phyloP scores from a whole-genome alignment of 768 basidiomycete species.

The Lactifluus pinguis region DNA sequence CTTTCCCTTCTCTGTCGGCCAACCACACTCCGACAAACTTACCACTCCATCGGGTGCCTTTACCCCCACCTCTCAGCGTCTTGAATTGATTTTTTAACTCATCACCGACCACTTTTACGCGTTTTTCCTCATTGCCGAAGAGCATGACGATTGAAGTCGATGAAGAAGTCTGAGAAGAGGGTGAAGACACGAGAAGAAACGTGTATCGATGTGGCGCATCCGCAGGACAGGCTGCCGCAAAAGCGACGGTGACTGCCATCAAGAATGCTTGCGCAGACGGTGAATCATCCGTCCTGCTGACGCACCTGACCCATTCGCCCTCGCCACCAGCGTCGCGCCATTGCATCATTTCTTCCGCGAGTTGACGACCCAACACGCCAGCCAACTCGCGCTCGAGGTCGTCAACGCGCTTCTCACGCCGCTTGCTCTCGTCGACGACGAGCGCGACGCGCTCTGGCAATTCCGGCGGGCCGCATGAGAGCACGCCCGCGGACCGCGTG shows the following conservation, averaged over 20 bases:
- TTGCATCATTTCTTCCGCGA: constrained; percentile 31
- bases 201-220: constrained; percentile 28
- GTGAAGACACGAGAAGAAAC: constrained; percentile 53
- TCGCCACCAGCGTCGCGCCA: constrained; percentile 20
- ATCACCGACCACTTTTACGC: constrained; percentile 51
- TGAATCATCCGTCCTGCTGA: constrained; percentile 56
- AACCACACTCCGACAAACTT: constrained; percentile 62
- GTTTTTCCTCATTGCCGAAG: constrained; percentile 49
- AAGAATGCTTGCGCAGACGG: constrained; percentile 50
- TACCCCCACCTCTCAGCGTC: constrained; percentile 69
- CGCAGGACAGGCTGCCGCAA: constrained; percentile 26
- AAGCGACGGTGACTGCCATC: constrained; percentile 44
- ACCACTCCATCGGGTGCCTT: constrained; percentile 68
- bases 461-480: constrained; percentile 60
- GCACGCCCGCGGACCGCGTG: constrained; percentile 43
- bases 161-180: constrained; percentile 42
- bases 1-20: constrained; percentile 33
- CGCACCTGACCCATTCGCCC: constrained; percentile 36
- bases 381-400: constrained; percentile 66
- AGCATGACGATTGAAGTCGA: constrained; percentile 50
- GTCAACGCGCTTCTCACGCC: constrained; percentile 54
- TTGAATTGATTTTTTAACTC: constrained; percentile 43
- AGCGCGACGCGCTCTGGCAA: constrained; percentile 62
- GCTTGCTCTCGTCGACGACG: constrained; percentile 58
- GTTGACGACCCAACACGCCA: constrained; percentile 33